These are phyloP conservation scores for Candida xyloterini DNA, from an alignment of 805 yeast genomes.

Conservation along the genomic window DNA sequence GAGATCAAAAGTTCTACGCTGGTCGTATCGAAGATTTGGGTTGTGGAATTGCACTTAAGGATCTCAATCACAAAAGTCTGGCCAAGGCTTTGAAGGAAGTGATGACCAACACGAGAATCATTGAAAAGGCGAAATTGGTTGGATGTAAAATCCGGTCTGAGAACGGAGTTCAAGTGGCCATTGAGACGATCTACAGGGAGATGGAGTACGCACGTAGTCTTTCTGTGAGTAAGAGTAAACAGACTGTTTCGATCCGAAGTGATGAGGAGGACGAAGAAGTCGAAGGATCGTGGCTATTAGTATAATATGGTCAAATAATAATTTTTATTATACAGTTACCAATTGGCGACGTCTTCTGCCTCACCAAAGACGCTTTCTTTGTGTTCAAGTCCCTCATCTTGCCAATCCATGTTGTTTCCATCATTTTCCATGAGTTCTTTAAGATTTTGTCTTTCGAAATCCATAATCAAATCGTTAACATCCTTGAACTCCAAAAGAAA, in stretches of 20 bases:
- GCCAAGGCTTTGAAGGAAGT: slow-evolving; percentile 68
- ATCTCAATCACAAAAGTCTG: slow-evolving; percentile 61
- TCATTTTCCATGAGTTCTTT: slow-evolving; percentile 58
- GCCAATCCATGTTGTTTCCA: slow-evolving; percentile 44
- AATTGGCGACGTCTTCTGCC: slow-evolving; percentile 91
- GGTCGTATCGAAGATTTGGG: slow-evolving; percentile 85
- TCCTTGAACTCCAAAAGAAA: slow-evolving; percentile 84
- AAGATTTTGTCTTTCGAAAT: slow-evolving; percentile 58
- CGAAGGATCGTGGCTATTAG: slow-evolving; percentile 32
- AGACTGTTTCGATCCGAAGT: slow-evolving; percentile 12
- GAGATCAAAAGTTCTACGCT: slow-evolving; percentile 94
- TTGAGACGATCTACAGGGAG: slow-evolving; percentile 73
- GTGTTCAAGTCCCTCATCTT: slow-evolving; percentile 44
- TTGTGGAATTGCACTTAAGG: slow-evolving; percentile 69
- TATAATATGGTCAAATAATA: slow-evolving; percentile 12
- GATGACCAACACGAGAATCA: slow-evolving; percentile 62
- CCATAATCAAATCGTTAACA: slow-evolving; percentile 67
- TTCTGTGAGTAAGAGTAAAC: slow-evolving; percentile 43
- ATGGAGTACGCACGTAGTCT: slow-evolving; percentile 70
- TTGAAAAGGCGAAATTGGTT: slow-evolving; percentile 60
- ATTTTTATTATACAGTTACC: slow-evolving; percentile 45
- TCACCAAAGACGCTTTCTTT: slow-evolving; percentile 84
- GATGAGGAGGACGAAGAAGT: slow-evolving; percentile 19
- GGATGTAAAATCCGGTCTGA: slow-evolving; percentile 68
- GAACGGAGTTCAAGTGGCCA: slow-evolving; percentile 76